Evolutionary conservation across 768 basidiomycete genomes (phyloP).

Genomic region (Phaeotremella fagi): DNA sequence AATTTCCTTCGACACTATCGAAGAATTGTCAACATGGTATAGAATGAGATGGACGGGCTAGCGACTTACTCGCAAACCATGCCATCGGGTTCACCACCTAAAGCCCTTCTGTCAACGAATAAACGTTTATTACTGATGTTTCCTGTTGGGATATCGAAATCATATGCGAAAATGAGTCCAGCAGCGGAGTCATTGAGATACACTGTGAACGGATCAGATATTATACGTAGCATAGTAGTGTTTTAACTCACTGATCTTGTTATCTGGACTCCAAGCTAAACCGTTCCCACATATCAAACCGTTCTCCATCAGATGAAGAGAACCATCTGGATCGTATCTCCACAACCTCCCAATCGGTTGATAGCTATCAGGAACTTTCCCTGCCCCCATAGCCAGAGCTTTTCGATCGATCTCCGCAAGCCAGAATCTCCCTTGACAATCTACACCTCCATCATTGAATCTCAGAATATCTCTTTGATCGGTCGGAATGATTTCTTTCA

Average conservation of each 20-base stretch:
- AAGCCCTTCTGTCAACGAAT: constrained; percentile 15
- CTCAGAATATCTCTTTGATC: constrained; percentile 14
- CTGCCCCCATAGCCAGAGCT: constrained; percentile 10
- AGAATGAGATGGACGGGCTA: background rate
- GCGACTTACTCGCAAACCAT: constrained; percentile 12
- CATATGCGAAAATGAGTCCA: constrained; percentile 17
- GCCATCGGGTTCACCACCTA: constrained; percentile 19
- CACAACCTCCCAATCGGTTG: constrained; percentile 14
- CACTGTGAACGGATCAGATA: constrained; percentile 1
- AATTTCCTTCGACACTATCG: constrained; percentile 11
- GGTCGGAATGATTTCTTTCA: constrained; percentile 21
- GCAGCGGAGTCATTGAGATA: constrained; percentile 24
- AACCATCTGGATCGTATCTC: constrained; percentile 19
- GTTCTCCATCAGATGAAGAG: constrained; percentile 18
- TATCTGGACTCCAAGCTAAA: constrained; percentile 22
- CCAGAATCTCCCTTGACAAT: constrained; percentile 20
- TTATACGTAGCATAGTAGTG: background rate
- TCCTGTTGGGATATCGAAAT: constrained; percentile 20
- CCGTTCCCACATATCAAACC: constrained; percentile 25
- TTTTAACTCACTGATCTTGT: constrained; percentile 14
- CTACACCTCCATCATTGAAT: constrained; percentile 24
- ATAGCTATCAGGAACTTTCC: constrained; percentile 12
- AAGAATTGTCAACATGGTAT: background rate
- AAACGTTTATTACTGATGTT: constrained; percentile 14
- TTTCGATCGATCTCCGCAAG: constrained; percentile 24